These are phyloP conservation scores for Entophlyctis helioformis DNA, from an alignment of 192 early-diverging fungal genomes.

Conservation along the genomic window DNA sequence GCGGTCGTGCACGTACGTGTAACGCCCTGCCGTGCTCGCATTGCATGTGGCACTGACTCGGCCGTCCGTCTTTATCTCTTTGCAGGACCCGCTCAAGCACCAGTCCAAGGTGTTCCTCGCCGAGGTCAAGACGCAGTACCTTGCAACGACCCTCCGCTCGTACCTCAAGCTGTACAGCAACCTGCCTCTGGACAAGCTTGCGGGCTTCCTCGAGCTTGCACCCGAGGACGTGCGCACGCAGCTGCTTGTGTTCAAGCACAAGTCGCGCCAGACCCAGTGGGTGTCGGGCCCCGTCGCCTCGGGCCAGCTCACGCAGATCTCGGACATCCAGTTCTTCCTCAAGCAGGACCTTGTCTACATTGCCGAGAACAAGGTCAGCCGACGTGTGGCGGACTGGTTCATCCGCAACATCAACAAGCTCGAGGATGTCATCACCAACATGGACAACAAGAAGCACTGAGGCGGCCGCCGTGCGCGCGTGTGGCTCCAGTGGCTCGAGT, in stretches of 20 bases:
- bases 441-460: not conserved
- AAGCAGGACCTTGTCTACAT: slow-evolving; percentile 88
- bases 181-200: slow-evolving; percentile 78
- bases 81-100: slow-evolving; percentile 54
- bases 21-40: too few relatives aligned
- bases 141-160: slow-evolving; percentile 78
- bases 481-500: not conserved
- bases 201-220: slow-evolving; percentile 76
- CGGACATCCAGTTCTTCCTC: slow-evolving; percentile 72
- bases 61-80: not conserved
- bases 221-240: slow-evolving; percentile 69
- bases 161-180: slow-evolving; percentile 95
- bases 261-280: slow-evolving; percentile 83
- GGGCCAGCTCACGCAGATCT: slow-evolving; percentile 68
- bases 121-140: slow-evolving; percentile 75
- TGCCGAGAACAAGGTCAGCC: slow-evolving; percentile 84
- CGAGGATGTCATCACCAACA: slow-evolving; percentile 42
- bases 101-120: slow-evolving; percentile 78
- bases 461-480: not conserved
- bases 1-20: slow-evolving; percentile 17
- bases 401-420: slow-evolving; percentile 90
- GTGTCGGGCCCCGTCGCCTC: slow-evolving; percentile 65
- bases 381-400: slow-evolving; percentile 91
- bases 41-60: too few relatives aligned
- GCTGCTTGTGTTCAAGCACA: slow-evolving; percentile 88